Evolutionary conservation across 2,329 filamentous ascomycete genomes (phyloP).

Genomic region (Fusarium nygamai): DNA sequence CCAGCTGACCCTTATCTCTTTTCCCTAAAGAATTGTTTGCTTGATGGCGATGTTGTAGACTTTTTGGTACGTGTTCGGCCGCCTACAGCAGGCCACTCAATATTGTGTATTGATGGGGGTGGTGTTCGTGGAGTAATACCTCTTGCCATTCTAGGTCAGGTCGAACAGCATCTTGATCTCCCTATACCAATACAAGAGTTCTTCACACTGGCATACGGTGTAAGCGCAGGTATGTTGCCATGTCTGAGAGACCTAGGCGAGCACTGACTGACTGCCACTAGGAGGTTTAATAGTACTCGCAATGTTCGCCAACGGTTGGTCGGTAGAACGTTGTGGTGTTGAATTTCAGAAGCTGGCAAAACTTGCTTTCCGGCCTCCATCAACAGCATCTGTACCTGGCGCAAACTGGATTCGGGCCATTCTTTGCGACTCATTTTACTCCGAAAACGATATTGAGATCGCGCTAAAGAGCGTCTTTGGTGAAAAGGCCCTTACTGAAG

Average conservation of each 20-base stretch:
- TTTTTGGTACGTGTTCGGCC: slow-evolving; percentile 5
- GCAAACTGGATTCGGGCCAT: neutral
- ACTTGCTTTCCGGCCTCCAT: neutral
- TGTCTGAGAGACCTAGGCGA: neutral
- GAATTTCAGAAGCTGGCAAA: slow-evolving; percentile 7
- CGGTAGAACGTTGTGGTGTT: neutral
- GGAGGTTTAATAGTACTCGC: neutral
- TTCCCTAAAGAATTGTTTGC: neutral
- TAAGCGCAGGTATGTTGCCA: slow-evolving; percentile 6
- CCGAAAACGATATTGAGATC: neutral
- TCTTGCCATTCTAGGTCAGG: neutral
- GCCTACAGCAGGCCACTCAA: slow-evolving; percentile 9
- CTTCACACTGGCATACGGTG: slow-evolving; percentile 5
- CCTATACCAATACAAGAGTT: slow-evolving; percentile 18
- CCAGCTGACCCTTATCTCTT: neutral
- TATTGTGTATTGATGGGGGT: slow-evolving; percentile 14
- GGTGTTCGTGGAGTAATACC: slow-evolving; percentile 15
- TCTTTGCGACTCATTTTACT: neutral
- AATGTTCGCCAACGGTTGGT: slow-evolving; percentile 3
- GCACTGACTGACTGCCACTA: neutral
- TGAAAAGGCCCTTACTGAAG: neutral
- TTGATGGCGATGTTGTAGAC: neutral
- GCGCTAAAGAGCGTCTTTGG: neutral
- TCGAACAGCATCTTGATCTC: slow-evolving; percentile 4
- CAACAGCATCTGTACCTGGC: neutral